Conservation (phyloP, 257 asterid genomes). For the Dorcoceras hygrometricum region DNA sequence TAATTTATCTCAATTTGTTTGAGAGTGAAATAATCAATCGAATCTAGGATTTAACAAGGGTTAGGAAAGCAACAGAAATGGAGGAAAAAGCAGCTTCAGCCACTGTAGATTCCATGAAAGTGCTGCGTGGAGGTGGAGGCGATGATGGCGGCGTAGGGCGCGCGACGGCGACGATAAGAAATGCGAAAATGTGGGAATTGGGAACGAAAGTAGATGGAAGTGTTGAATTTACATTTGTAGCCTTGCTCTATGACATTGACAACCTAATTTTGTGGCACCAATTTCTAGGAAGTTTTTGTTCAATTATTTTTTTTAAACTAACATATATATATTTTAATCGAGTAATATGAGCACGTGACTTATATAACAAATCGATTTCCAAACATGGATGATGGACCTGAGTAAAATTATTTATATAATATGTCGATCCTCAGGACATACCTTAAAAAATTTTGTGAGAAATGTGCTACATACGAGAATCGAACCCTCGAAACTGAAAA, state of each 20-base stretch:
- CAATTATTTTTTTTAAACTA: too few species aligned
- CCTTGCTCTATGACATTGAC: not conserved
- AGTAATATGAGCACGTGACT: too few species aligned
- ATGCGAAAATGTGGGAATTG: not conserved
- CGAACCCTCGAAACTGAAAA: too few species aligned
- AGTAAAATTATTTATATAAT: too few species aligned
- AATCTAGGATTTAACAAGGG: constrained; percentile 15
- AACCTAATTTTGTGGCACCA: too few species aligned
- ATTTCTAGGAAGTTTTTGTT: too few species aligned
- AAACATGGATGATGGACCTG: too few species aligned
- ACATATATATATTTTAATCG: too few species aligned
- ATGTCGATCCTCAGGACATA: too few species aligned
- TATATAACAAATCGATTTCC: too few species aligned
- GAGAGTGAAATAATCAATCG: constrained; percentile 6
- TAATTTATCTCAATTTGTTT: not conserved
- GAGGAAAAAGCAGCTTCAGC: not conserved
- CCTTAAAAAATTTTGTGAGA: too few species aligned
- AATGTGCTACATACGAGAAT: too few species aligned
- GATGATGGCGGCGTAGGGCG: not conserved
- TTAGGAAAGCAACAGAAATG: not conserved
- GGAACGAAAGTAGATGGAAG: not conserved
- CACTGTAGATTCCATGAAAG: not conserved
- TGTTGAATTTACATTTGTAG: not conserved
- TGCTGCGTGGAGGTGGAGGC: constrained; percentile 14
- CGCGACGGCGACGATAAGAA: not conserved